Percentiles rank a stretch among this genome's conserved stretches.
Conservation (phyloP, 2,329 filamentous ascomycete species). For the Penicillium corylophilum region DNA sequence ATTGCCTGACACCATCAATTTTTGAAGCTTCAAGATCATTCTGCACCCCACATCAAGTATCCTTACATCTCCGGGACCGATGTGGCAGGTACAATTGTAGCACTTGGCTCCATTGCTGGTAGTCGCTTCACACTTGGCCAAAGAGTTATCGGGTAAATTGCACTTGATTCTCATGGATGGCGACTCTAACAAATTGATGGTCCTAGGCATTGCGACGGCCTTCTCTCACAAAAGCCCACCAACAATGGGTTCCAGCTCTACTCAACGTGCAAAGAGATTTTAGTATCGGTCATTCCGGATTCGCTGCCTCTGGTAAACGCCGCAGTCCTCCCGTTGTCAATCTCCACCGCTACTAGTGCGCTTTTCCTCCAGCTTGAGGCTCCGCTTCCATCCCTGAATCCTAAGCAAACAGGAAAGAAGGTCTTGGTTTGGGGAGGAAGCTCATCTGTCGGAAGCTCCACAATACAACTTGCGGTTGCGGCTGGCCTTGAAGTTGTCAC, state of each 20-base stretch:
- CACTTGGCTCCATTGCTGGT: slow-evolving; percentile 37
- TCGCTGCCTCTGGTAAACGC: slow-evolving; percentile 34
- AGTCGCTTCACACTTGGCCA: slow-evolving; percentile 29
- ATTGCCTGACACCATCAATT: no score
- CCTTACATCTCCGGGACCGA: slow-evolving; percentile 42
- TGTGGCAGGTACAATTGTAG: slow-evolving; percentile 47
- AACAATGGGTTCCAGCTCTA: slow-evolving; percentile 31
- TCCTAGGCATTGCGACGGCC: slow-evolving; percentile 13
- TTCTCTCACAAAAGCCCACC: slow-evolving; percentile 25
- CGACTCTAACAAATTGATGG: no score
- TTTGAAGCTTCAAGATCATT: not conserved
- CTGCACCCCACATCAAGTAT: not conserved
- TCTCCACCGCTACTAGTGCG: slow-evolving; percentile 33
- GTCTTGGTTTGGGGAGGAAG: slow-evolving; percentile 49
- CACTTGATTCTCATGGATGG: not conserved
- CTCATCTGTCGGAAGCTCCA: slow-evolving; percentile 44
- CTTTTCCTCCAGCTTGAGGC: slow-evolving; percentile 30
- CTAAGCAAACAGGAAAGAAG: slow-evolving; percentile 17
- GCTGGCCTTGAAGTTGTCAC: slow-evolving; percentile 42
- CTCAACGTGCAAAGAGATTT: slow-evolving; percentile 22
- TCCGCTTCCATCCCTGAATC: slow-evolving; percentile 20
- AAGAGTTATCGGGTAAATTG: slow-evolving; percentile 24
- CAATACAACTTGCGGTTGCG: slow-evolving; percentile 43
- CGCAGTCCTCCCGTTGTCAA: slow-evolving; percentile 36
- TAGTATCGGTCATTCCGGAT: slow-evolving; percentile 32